A percentile compares a stretch with the other conserved stretches of the same genome.
Conservation (phyloP, 148 eudicot genomes). For the Camellia granthamiana region DNA sequence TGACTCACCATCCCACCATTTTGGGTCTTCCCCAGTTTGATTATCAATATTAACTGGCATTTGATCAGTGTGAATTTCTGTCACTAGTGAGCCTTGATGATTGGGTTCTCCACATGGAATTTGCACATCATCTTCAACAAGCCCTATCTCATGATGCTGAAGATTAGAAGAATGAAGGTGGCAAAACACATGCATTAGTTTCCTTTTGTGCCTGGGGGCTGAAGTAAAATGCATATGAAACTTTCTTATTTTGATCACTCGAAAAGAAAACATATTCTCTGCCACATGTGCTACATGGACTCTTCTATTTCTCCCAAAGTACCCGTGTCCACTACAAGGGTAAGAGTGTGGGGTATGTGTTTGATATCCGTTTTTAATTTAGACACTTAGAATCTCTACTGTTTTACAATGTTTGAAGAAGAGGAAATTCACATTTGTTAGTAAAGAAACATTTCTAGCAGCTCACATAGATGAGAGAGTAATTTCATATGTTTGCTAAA, state of each 20-base stretch:
- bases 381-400: too few relatives aligned
- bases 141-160: constrained; percentile 33
- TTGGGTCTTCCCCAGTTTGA: constrained; percentile 44
- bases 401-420: too few relatives aligned
- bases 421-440: too few relatives aligned
- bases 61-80: constrained; percentile 30
- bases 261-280: not conserved
- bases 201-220: not conserved
- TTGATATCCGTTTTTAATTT: too few relatives aligned
- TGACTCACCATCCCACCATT: constrained; percentile 74
- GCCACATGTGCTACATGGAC: too few relatives aligned
- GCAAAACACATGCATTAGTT: not conserved
- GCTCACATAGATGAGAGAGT: too few relatives aligned
- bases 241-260: not conserved
- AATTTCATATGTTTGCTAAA: too few relatives aligned
- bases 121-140: constrained; percentile 28
- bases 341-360: too few relatives aligned
- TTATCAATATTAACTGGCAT: constrained; percentile 25
- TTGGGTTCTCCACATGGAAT: constrained; percentile 19
- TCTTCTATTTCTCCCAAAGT: too few relatives aligned
- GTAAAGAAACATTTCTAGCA: too few relatives aligned
- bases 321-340: too few relatives aligned
- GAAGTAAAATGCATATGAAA: not conserved
- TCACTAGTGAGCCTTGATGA: constrained; percentile 21
- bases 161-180: not conserved